Base-by-base conservation (phyloP, 139 green algal genomes). In the Raphidocelis subcapitata region DNA sequence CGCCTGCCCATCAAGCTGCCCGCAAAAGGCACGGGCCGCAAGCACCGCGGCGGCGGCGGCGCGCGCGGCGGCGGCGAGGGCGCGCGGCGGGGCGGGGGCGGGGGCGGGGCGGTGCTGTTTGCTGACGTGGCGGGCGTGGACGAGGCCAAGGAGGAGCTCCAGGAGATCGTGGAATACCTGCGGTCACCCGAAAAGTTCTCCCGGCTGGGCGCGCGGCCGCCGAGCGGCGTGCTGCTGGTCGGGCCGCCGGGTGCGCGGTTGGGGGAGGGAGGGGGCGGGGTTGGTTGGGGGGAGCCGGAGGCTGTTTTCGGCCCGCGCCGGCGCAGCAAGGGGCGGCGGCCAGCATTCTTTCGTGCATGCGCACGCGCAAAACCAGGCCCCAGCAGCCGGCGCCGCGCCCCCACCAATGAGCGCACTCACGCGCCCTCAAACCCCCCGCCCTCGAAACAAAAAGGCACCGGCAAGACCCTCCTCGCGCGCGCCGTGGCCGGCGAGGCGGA, bases 141-240 rank as follows among this genome's bases (percentile, higher is more conserved):
- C 54, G 89, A 93, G 69, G 92, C 92, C 29, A 97, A 97, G 74
- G 88, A 94, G 83, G 92, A 96, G 83, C 82, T 97, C 36, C 69
- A 87, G 66, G 92, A 97, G 79, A 86, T 97, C 54, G 92, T 97
- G 80, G 90, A 94, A 41, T 91, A 89, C 69, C 76, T 96, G 33
- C 77, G 80, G 10, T 77, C 81, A 12, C 92, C 92, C 15, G 92
- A 90, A 35, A 82, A 82, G 37, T 97, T 93, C 76, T 82, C 73
- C 2, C 80, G 79, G 62, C 76, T 95, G 46, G 92, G 92, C 1
- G 92, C 92, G 0, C 64, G 88, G 29, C 86, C 89, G 2, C 92
- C 92, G 8, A 82, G 69, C 32, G 92, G 92, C 5, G 87, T 95
- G 57, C 85, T 97, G 81, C 75, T 97, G 37, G 86, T 91, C 31